Conservation (phyloP, 257 asterid species). For the Solanum clarkiae region DNA sequence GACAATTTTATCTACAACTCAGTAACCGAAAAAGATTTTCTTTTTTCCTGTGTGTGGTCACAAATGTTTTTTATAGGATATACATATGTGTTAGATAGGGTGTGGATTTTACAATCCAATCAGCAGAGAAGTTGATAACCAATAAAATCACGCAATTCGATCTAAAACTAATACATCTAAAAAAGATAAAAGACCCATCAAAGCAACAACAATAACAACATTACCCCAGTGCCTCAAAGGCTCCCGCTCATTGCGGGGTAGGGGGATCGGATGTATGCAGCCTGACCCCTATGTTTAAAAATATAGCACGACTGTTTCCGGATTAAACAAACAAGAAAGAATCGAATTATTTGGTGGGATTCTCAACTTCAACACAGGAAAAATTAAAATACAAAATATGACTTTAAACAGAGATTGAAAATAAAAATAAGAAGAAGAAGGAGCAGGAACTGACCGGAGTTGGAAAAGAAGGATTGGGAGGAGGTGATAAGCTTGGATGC, state of each 20-base stretch:
- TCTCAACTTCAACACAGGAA: not conserved
- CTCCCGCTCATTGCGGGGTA: too few relatives aligned
- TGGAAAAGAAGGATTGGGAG: conserved; percentile 26
- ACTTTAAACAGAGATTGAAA: not conserved
- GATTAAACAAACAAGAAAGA: not conserved
- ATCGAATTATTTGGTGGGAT: not conserved
- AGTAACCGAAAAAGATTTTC: not conserved
- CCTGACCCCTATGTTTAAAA: too few relatives aligned
- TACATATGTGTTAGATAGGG: not conserved
- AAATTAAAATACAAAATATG: not conserved
- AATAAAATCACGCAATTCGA: not conserved
- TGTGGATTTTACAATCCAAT: not conserved
- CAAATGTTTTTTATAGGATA: not conserved
- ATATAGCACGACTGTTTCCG: too few relatives aligned
- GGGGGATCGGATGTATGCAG: too few relatives aligned
- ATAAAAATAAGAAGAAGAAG: not conserved
- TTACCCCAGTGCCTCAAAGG: too few relatives aligned
- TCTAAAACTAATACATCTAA: not conserved
- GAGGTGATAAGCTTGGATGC: conserved; percentile 45
- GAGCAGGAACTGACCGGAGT: conserved; percentile 26
- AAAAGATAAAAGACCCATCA: not conserved
- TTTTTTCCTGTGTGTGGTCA: not conserved
- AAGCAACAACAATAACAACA: too few relatives aligned
- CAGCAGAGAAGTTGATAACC: not conserved
- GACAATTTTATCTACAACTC: not conserved